Evolutionary conservation across 2,329 filamentous ascomycete genomes (phyloP).

Genomic region (Lasiodiplodia hormozganensis): DNA sequence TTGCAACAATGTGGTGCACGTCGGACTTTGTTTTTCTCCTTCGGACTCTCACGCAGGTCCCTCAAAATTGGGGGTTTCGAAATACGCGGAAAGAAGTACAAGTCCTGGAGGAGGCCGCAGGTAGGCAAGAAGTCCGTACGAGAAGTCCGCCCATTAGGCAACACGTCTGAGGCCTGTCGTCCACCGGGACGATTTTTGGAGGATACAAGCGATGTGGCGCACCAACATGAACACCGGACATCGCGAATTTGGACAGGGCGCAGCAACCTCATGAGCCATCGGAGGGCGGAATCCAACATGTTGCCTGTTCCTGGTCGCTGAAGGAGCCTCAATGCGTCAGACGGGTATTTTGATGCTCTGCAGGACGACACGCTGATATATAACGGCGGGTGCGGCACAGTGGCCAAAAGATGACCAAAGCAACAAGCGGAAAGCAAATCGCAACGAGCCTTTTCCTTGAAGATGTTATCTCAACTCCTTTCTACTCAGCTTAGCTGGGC

Average conservation of each 20-base stretch:
- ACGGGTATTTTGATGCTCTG: background rate
- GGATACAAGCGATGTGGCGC: constrained; percentile 10
- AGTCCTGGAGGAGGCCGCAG: background rate
- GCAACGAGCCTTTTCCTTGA: background rate
- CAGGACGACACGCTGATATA: background rate
- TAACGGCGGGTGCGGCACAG: background rate
- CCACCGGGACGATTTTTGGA: background rate
- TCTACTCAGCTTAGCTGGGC: constrained; percentile 6
- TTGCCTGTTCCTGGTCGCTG: constrained; percentile 1
- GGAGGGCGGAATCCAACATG: constrained; percentile 17
- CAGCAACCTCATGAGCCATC: constrained; percentile 12
- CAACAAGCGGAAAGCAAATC: background rate
- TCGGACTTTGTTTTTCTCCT: background rate
- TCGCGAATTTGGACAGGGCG: constrained; percentile 18
- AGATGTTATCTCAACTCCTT: background rate
- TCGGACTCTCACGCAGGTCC: background rate
- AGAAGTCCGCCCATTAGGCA: background rate
- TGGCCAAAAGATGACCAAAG: background rate
- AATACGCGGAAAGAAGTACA: background rate
- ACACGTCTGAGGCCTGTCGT: background rate
- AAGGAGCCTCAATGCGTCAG: constrained; percentile 11
- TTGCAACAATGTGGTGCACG: background rate
- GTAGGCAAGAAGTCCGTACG: background rate
- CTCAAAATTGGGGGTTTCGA: background rate
- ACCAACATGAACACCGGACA: constrained; percentile 19